phyloP scores from a whole-genome alignment of 805 yeast genomes.

The Sugiyamaella marilandica region DNA sequence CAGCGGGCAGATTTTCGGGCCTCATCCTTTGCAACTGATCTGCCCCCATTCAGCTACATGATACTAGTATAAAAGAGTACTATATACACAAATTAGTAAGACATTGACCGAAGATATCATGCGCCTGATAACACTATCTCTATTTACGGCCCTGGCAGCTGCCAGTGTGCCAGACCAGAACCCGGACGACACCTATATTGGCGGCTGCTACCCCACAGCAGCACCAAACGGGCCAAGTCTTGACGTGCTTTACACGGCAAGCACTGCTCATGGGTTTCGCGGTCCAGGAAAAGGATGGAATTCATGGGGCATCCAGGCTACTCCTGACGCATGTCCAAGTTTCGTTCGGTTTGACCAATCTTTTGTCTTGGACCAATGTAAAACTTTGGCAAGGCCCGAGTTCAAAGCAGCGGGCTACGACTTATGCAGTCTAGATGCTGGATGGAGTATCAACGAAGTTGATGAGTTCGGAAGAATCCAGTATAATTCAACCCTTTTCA shows the following conservation, averaged over 20 bases:
- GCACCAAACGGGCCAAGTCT: not conserved
- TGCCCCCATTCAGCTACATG: not conserved
- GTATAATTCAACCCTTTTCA: constrained; percentile 4
- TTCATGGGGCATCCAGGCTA: constrained; percentile 11
- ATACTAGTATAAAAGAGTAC: not conserved
- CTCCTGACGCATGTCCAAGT: constrained; percentile 2
- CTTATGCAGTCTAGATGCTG: constrained; percentile 12
- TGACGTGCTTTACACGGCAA: constrained; percentile 6
- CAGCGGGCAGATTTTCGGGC: not conserved
- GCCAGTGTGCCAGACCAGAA: constrained; percentile 9
- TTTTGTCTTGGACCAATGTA: constrained; percentile 8
- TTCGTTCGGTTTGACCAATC: constrained; percentile 8
- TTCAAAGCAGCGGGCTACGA: constrained; percentile 8
- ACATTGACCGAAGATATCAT: not conserved
- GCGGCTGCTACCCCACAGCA: constrained; percentile 13
- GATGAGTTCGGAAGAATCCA: constrained; percentile 9
- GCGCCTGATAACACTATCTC: not conserved
- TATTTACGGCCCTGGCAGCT: not conserved
- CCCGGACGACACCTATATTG: constrained; percentile 7
- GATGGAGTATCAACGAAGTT: constrained; percentile 9
- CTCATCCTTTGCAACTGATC: not conserved
- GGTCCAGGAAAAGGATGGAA: constrained; percentile 12
- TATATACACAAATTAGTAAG: not conserved
- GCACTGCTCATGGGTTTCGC: constrained; percentile 6
- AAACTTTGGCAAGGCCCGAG: constrained; percentile 5